Conservation (phyloP, 495 filamentous ascomycete species). For the Astrothelium subdiscretum region DNA sequence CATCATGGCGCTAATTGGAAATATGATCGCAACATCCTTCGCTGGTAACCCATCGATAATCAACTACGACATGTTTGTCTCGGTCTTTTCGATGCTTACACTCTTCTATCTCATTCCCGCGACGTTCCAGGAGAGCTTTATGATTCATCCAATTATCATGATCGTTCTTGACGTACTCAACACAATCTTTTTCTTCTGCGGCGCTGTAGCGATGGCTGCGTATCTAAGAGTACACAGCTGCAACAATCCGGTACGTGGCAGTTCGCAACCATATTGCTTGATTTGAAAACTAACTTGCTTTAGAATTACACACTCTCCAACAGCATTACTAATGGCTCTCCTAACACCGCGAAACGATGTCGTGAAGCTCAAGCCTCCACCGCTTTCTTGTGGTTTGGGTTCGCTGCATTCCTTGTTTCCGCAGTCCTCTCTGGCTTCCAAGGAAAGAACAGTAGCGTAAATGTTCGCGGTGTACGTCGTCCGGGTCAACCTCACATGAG, state of each 20-base stretch:
- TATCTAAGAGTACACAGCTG: constrained; percentile 49
- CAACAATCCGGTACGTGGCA: constrained; percentile 44
- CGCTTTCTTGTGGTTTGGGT: constrained; percentile 65
- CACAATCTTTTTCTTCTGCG: constrained; percentile 53
- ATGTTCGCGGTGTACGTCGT: constrained; percentile 34
- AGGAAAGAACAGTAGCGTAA: constrained; percentile 25
- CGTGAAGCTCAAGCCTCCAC: constrained; percentile 55
- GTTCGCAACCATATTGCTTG: background rate
- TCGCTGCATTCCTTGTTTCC: constrained; percentile 46
- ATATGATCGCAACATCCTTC: constrained; percentile 49
- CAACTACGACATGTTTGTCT: constrained; percentile 57
- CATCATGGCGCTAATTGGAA: constrained; percentile 53
- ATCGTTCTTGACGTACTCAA: constrained; percentile 48
- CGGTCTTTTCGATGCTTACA: constrained; percentile 54
- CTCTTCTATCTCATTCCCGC: constrained; percentile 51
- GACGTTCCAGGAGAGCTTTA: constrained; percentile 36
- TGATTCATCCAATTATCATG: constrained; percentile 43
- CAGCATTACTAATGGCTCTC: constrained; percentile 47
- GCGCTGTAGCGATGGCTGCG: constrained; percentile 53
- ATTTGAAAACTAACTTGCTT: constrained; percentile 4
- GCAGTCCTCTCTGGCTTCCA: constrained; percentile 39
- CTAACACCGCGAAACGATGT: constrained; percentile 45
- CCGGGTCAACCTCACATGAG: constrained; percentile 44
- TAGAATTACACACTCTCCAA: constrained; percentile 47
- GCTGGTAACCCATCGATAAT: constrained; percentile 44